These are phyloP conservation scores for Odontarrhena argentea DNA, from an alignment of 345 rosid genomes.

Conservation along the genomic window DNA sequence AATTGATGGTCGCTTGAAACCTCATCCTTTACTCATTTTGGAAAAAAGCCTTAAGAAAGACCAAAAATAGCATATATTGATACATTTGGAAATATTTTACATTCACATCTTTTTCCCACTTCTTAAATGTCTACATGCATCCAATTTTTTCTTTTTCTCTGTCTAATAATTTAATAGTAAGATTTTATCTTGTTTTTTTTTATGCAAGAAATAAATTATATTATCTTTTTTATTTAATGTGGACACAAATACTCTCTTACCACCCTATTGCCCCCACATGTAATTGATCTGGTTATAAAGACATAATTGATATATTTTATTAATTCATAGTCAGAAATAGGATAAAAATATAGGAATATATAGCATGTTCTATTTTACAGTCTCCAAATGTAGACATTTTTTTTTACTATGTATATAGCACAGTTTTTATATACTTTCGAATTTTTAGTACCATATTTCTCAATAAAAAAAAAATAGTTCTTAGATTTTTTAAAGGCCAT, in stretches of 20 bases:
- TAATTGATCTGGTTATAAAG: slow-evolving; percentile 12
- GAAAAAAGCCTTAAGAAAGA: slow-evolving; percentile 42
- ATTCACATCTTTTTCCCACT: slow-evolving; percentile 24
- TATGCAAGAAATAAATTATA: not conserved
- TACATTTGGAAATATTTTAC: slow-evolving; percentile 34
- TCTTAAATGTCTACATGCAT: slow-evolving; percentile 30
- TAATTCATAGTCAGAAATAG: not conserved
- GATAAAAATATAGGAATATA: not conserved
- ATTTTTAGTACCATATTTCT: no score
- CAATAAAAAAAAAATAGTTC: no score
- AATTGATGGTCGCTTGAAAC: slow-evolving; percentile 40
- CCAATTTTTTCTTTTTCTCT: slow-evolving; percentile 13
- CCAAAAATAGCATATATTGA: slow-evolving; percentile 39
- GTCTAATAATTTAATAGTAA: slow-evolving; percentile 19
- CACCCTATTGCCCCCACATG: slow-evolving; percentile 13
- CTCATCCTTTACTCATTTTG: slow-evolving; percentile 53
- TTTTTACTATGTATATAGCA: no score
- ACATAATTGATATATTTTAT: not conserved
- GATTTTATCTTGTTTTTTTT: not conserved
- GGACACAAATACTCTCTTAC: slow-evolving; percentile 35
- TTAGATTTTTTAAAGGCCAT: no score
- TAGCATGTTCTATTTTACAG: not conserved
- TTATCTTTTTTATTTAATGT: slow-evolving; percentile 18
- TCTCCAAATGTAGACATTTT: not conserved
- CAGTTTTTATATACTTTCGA: not conserved